A percentile compares a stretch with the other conserved stretches of the same genome.
phyloP scores from a whole-genome alignment of 2,329 filamentous ascomycete species.

The Fusarium miscanthi region DNA sequence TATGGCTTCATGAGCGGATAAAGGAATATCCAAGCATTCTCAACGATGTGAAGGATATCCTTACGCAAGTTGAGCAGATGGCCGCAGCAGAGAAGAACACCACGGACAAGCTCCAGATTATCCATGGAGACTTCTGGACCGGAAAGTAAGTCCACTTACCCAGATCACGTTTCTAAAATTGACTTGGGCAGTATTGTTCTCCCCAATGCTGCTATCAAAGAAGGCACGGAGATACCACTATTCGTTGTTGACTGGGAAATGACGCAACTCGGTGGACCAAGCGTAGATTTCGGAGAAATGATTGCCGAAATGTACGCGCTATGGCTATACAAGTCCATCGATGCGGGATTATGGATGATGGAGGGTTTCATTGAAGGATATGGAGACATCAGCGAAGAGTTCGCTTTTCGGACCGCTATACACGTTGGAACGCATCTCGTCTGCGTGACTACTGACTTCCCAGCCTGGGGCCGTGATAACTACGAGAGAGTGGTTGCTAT shows the following conservation, averaged over 20 bases:
- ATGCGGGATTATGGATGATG: conserved; percentile 1
- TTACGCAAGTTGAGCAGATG: too few species aligned
- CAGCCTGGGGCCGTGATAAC: neutral
- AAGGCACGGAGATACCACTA: neutral
- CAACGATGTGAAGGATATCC: too few species aligned
- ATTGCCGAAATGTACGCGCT: conserved; percentile 15
- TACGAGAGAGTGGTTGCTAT: neutral
- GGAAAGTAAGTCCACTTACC: too few species aligned
- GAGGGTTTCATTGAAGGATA: conserved; percentile 1
- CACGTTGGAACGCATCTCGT: neutral
- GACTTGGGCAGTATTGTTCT: neutral
- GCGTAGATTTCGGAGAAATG: conserved; percentile 5
- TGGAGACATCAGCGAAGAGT: neutral
- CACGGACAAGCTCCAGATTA: too few species aligned
- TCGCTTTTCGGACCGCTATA: neutral
- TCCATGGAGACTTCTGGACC: too few species aligned
- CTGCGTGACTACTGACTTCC: conserved; percentile 1
- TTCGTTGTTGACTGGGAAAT: neutral
- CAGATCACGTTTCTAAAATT: too few species aligned
- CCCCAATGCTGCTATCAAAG: neutral
- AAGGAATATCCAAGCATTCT: too few species aligned
- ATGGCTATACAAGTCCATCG: conserved; percentile 5
- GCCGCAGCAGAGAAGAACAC: too few species aligned
- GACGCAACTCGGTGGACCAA: neutral
- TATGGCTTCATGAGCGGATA: too few species aligned